Base-by-base conservation (phyloP, 495 filamentous ascomycete species). In the Penicillium malachiteum region DNA sequence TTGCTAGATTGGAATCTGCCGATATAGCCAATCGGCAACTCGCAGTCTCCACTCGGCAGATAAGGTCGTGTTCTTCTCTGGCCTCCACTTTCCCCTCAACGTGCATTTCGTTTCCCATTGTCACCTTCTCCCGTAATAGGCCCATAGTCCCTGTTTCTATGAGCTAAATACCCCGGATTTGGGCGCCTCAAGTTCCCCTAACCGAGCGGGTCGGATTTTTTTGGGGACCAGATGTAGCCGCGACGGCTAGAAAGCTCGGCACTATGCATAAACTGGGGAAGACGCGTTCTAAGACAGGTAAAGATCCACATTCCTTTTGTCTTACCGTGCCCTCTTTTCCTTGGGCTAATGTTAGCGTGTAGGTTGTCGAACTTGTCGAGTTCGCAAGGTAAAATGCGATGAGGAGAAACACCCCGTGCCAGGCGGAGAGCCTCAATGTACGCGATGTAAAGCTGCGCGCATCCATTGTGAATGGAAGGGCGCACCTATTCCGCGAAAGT, bases 351-450 rank as follows among this genome's bases (percentile, higher is more conserved):
- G 34, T 13, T 37, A 37, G 34, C 8, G 34, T 26, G 47, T 21
- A 65, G 68, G 67, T 14, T 72, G 68, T 50, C 67, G 67, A 26
- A 71, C 72, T 37, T 75, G 72, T 60, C 59, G 66, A 16, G 65
- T 68, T 34, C 67, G 69, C 47, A 69, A 70, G 56, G 63, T 69
- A 14, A 71, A 70, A 62, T 75, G 67, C 37, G 71, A 70, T 38
- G 67, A 73, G 44, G 67, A 68, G 26, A 75, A 71, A 51, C 43
- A 66, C 2, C 18, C 10, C 3, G 52, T 60, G 9, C 45, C 51
- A 14, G 58, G 58, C n/a, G 54, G 55, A n/a, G 68, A 71, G 52
- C 64, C 70, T 38, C 68, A 72, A 41, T 72, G 65, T 49, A 57
- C 53, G 46, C 63, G 68, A 34, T 71, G 68, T 52, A 46, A 52